Evolutionary conservation across 495 filamentous ascomycete species (phyloP).

Genomic region (Daldinia concentrica): DNA sequence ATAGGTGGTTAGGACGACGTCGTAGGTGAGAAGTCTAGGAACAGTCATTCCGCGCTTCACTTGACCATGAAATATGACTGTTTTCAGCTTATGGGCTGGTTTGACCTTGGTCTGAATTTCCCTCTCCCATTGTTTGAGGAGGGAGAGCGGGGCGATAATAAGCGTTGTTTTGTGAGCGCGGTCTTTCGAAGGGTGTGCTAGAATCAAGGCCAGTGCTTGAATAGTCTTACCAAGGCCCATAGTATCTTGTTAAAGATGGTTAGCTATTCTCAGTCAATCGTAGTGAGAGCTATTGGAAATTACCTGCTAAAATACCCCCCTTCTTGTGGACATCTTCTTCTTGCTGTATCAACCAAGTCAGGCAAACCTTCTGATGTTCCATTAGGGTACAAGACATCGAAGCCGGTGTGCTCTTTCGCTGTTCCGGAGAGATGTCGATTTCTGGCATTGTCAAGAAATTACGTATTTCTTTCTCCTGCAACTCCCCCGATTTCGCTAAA

Average conservation of each 20-base stretch:
- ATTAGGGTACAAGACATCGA: slow-evolving; percentile 73
- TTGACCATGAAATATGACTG: slow-evolving; percentile 73
- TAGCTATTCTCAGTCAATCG: neutral
- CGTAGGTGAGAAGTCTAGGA: slow-evolving; percentile 70
- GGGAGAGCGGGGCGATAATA: slow-evolving; percentile 85
- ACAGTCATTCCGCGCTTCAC: slow-evolving; percentile 57
- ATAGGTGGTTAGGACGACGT: slow-evolving; percentile 92
- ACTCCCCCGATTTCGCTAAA: neutral
- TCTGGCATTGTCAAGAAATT: slow-evolving; percentile 37
- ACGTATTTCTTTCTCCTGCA: slow-evolving; percentile 27
- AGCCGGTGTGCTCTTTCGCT: slow-evolving; percentile 61
- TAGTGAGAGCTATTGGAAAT: slow-evolving; percentile 10
- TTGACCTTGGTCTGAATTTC: slow-evolving; percentile 82
- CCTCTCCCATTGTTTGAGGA: slow-evolving; percentile 89
- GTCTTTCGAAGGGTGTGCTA: slow-evolving; percentile 72
- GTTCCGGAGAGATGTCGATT: slow-evolving; percentile 37
- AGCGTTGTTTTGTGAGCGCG: slow-evolving; percentile 71
- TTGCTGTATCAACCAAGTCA: slow-evolving; percentile 82
- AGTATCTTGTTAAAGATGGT: slow-evolving; percentile 63
- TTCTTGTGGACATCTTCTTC: slow-evolving; percentile 74
- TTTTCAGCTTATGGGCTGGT: slow-evolving; percentile 64
- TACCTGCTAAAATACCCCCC: slow-evolving; percentile 78
- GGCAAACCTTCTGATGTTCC: slow-evolving; percentile 83
- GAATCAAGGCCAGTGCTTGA: slow-evolving; percentile 83
- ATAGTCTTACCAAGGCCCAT: slow-evolving; percentile 99